Evolutionary conservation across 306 rosid species (phyloP).

Genomic region (Fagus crenata): DNA sequence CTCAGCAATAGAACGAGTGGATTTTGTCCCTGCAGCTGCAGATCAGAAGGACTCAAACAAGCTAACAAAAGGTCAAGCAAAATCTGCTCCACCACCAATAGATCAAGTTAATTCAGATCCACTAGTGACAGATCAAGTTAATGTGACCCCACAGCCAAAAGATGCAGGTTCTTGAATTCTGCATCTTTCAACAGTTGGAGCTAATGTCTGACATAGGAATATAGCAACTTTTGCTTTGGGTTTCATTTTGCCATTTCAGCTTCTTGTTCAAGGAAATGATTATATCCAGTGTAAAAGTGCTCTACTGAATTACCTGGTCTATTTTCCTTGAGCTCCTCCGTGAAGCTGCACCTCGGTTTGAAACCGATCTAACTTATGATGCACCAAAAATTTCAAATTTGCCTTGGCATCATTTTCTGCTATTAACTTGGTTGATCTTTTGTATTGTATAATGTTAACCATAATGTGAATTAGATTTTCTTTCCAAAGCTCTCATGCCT

Average conservation of each 20-base stretch:
- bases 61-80: conserved; percentile 22
- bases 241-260: not conserved
- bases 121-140: conserved; percentile 31
- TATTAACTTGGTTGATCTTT: conserved; percentile 12
- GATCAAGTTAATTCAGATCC: conserved; percentile 36
- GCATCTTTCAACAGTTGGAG: conserved; percentile 12
- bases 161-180: conserved; percentile 44
- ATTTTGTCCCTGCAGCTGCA: conserved; percentile 12
- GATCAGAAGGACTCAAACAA: conserved; percentile 27
- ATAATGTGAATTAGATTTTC: not conserved
- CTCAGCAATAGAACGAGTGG: conserved; percentile 25
- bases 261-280: not conserved
- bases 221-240: conserved; percentile 16
- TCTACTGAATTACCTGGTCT: conserved; percentile 14
- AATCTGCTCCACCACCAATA: conserved; percentile 17
- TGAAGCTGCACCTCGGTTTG: conserved; percentile 16
- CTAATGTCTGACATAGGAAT: not conserved
- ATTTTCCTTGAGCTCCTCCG: conserved; percentile 14
- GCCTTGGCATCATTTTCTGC: conserved; percentile 3
- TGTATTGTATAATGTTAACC: conserved; percentile 17
- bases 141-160: conserved; percentile 39
- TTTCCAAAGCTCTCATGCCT: not conserved
- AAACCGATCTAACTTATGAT: not conserved
- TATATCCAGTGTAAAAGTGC: not conserved
- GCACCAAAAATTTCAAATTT: not conserved